A percentile compares a stretch with the other conserved stretches of the same genome.
Evolutionary conservation across 495 filamentous ascomycete genomes (phyloP).

Genomic region (Aspergillus wentii): DNA sequence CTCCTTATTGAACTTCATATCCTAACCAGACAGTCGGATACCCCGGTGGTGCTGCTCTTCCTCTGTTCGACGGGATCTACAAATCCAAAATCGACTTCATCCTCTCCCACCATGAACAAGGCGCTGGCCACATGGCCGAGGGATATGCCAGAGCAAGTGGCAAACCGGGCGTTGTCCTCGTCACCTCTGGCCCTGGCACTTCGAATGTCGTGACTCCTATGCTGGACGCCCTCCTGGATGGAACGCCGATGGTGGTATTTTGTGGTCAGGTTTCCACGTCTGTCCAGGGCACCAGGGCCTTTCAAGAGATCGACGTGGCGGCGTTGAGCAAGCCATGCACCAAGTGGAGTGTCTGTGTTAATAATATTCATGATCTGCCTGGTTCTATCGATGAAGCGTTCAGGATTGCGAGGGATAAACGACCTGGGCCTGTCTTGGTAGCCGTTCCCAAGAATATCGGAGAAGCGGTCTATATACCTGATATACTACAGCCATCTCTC

Average conservation of each 20-base stretch:
- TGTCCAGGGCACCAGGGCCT: conserved; percentile 56
- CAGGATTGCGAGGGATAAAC: conserved; percentile 55
- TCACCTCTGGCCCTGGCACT: conserved; percentile 62
- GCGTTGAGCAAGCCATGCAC: conserved; percentile 58
- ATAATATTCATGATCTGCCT: conserved; percentile 55
- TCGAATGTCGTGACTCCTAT: conserved; percentile 61
- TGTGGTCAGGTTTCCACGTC: conserved; percentile 55
- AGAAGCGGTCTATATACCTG: too few relatives aligned
- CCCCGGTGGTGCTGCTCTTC: background rate
- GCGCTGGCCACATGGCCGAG: conserved; percentile 62
- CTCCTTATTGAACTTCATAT: too few relatives aligned
- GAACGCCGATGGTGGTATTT: conserved; percentile 61
- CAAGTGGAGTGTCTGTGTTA: conserved; percentile 64
- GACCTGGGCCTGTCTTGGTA: conserved; percentile 59
- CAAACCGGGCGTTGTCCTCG: conserved; percentile 58
- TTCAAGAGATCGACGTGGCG: conserved; percentile 62
- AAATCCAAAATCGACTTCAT: conserved; percentile 51
- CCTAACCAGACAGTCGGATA: conserved; percentile 1
- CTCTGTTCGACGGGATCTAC: conserved; percentile 1
- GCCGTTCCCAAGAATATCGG: conserved; percentile 59
- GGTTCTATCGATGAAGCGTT: conserved; percentile 59
- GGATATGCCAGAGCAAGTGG: conserved; percentile 60
- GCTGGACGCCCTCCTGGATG: conserved; percentile 59
- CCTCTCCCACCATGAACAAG: conserved; percentile 60
- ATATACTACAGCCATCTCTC: too few relatives aligned